A percentile compares a stretch with the other conserved stretches of the same genome.
These are phyloP conservation scores for Arabis hirsuta DNA, from an alignment of 345 rosid genomes.

Conservation along the genomic window DNA sequence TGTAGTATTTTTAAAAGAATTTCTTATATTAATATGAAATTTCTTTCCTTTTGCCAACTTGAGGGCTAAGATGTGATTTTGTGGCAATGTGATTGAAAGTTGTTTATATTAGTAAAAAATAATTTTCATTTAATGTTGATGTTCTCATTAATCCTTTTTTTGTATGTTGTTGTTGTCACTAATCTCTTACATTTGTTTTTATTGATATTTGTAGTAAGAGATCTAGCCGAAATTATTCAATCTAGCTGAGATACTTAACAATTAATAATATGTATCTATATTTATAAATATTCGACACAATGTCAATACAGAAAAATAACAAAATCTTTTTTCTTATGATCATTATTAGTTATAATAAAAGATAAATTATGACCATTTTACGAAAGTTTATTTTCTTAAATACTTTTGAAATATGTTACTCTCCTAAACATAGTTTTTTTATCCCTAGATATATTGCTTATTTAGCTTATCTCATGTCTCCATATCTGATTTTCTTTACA, in stretches of 20 bases:
- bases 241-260: neutral
- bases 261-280: neutral
- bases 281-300: neutral
- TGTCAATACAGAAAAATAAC: neutral
- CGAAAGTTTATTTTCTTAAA: neutral
- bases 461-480: neutral
- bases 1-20: no score
- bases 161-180: no score
- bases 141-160: no score
- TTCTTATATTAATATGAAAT: no score
- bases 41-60: no score
- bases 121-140: no score
- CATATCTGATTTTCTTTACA: neutral
- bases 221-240: conserved; percentile 2
- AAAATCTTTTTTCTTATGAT: neutral
- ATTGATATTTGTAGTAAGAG: no score
- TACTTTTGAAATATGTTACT: neutral
- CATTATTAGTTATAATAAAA: neutral
- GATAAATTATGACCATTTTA: neutral
- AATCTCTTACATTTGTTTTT: no score
- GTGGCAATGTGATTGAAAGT: no score
- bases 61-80: no score
- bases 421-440: neutral
- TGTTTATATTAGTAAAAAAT: no score
- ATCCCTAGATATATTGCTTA: neutral